Base-by-base conservation (phyloP, 441 rosid species). In the Pelargonium australe region DNA sequence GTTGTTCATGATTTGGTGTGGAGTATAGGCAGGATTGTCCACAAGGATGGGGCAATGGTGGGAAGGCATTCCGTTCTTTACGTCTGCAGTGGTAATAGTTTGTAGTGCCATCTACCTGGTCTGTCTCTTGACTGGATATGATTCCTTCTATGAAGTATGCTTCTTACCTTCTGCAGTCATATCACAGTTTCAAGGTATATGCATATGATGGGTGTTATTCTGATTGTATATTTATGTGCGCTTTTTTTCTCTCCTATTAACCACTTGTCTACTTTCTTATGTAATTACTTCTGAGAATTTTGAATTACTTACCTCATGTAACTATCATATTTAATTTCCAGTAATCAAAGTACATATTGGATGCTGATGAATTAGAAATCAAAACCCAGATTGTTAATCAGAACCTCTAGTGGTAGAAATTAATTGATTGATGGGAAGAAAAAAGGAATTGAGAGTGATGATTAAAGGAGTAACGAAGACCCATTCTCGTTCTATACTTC, bases 21-120 rank as follows among this genome's bases (percentile, higher is more conserved):
- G 62, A 49, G 64, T 63, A n/a, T 84, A 94, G 98, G 95, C 95
- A 8, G 89, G 97, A 17, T 51, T 94, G 67, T 86, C 83, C 44
- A 88, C 97, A 55, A 80, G 95, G 75, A 76, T 73, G 65, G 77
- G 84, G 61, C 96, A 94, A 68, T 94, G 93, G 96, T 89, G 99
- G 97, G 94, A 88, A 57, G 79, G 86, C 66, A 86, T 91, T 73
- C 97, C 99, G 0, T 91, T 94, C 74, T 83, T 89, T 69, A 88
- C 96, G 8, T 91, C 97, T n/a, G 83, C 88, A 0, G 80, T 91
- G 69, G 92, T 89, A 72, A 78, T 88, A 53, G 82, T 83, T 70
- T 89, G 96, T 72, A 89, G 92, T 19, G 45, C 67, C 60, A 85
- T 89, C 69, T 91, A 91, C 85, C 65, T 87, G 70, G 78, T 85